Conservation (phyloP, 495 filamentous ascomycete species). For the Penicillium goetzii region DNA sequence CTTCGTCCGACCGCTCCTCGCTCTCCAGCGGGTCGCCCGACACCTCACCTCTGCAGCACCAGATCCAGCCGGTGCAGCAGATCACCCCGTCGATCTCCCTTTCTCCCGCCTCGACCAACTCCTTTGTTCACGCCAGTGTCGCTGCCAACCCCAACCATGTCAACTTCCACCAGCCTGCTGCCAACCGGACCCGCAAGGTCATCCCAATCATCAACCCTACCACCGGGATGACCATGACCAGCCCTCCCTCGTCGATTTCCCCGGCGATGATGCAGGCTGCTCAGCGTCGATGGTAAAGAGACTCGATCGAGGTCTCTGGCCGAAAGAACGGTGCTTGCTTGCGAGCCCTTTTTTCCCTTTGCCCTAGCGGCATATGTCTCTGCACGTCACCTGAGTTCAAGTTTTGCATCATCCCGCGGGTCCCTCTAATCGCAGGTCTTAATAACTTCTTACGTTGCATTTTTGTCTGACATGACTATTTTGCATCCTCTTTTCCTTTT, state of each 20-base stretch:
- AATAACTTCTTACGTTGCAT: conserved; percentile 39
- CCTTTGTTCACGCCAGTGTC: conserved; percentile 65
- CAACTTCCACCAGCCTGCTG: conserved; percentile 84
- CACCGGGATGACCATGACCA: conserved; percentile 84
- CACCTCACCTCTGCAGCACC: conserved; percentile 82
- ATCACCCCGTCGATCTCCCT: conserved; percentile 79
- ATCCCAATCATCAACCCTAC: conserved; percentile 98
- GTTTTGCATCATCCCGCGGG: conserved; percentile 49
- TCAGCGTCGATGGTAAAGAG: conserved; percentile 62
- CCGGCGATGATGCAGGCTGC: conserved; percentile 81
- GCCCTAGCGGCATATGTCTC: conserved; percentile 39
- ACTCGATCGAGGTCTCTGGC: conserved; percentile 20
- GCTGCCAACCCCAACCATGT: conserved; percentile 59
- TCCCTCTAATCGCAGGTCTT: conserved; percentile 46
- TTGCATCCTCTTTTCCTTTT: conserved; percentile 29
- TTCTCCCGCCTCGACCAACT: conserved; percentile 67
- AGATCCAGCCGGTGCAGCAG: conserved; percentile 74
- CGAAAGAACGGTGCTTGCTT: conserved; percentile 35
- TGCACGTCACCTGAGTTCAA: conserved; percentile 36
- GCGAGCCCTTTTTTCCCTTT: conserved; percentile 24
- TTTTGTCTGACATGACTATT: conserved; percentile 33
- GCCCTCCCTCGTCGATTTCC: conserved; percentile 88
- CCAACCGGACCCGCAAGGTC: conserved; percentile 87
- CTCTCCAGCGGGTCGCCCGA: conserved; percentile 93
- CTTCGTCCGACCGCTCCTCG: conserved; percentile 89